Evolutionary conservation across 2,329 filamentous ascomycete genomes (phyloP), one percentile per base, ranked within the genome.

Genomic region (Pseudophaeomoniella oleicola): DNA sequence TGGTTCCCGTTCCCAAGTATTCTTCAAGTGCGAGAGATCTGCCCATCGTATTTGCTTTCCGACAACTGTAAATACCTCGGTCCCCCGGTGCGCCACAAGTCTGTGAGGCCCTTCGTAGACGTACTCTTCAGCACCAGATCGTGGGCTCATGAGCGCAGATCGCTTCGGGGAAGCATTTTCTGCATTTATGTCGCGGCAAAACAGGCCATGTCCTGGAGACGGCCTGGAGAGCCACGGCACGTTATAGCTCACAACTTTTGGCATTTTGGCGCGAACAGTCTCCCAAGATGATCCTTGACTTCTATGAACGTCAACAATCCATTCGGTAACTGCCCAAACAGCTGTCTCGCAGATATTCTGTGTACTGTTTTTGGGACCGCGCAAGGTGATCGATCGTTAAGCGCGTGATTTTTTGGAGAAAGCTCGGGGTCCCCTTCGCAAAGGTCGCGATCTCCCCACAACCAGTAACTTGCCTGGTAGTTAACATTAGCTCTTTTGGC

Each of bases 11-110:
- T 63, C 58, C 60, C 61, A 66, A 45, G 62, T 54, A 38, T 75
- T 81, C 62, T 92, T 93, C 50, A 96, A 57, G 40, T 78, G 74
- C 36, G 76, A 74, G 38, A 98, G 62, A 58, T 94, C 84, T 6
- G 82, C 79, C 86, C 90, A 98, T 56, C 87, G 72, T 42, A 98
- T 81, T 57, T 96, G 84, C 48, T 81, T 87, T 34, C 87, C 87
- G 30, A 81, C 78, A 14, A 86, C 87, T 10, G 85, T 77, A 53
- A 96, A 96, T 6, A 96, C 65, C 51, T 98, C 87, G 1, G 82
- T 85, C 12, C 82, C 86, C 40, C 88, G 71, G 35, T 73, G 75
- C 6, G 86, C 87, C 49, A 96, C 78, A 1, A 77, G 86, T 44
- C 63, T 64, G 14, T 54, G 58, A 1, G 72, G 59, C 2, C 66